Conservation (phyloP, 2,329 filamentous ascomycete species). For the Hyphodiscus sp. region DNA sequence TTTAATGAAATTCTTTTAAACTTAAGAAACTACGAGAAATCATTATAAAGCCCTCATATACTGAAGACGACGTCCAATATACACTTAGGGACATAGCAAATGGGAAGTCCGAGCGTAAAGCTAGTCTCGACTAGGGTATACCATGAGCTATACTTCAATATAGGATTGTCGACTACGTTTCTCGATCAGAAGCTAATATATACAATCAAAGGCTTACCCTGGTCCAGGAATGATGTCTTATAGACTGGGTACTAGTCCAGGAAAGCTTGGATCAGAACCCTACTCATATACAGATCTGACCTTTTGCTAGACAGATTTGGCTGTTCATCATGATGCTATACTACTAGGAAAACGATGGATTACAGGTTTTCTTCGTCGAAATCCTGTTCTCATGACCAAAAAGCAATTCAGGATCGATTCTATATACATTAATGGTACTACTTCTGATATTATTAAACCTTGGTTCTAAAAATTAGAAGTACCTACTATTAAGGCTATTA, state of each 20-base stretch:
- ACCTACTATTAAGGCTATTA: constrained; percentile 1
- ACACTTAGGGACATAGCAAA: constrained; percentile 1
- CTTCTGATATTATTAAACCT: constrained; percentile 2
- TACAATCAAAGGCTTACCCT: not conserved
- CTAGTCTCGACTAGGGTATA: not conserved
- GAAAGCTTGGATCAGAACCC: not conserved
- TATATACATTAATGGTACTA: constrained; percentile 5
- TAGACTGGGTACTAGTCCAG: constrained; percentile 3
- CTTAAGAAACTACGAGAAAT: not conserved
- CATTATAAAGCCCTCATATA: constrained; percentile 5
- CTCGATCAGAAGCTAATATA: not conserved
- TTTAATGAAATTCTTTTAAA: constrained; percentile 1
- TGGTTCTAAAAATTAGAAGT: constrained; percentile 7
- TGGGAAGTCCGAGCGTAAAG: not conserved
- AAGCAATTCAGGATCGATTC: constrained; percentile 5
- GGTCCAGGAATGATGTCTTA: not conserved
- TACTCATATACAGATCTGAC: constrained; percentile 1
- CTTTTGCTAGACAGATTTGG: not conserved
- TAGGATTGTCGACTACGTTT: not conserved
- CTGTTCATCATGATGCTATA: not conserved
- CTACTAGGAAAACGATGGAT: constrained; percentile 6
- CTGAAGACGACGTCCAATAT: constrained; percentile 2
- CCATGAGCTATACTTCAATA: not conserved
- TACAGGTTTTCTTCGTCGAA: not conserved
- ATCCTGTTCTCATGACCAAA: constrained; percentile 6